A percentile compares a stretch with the other conserved stretches of the same genome.
Conservation (phyloP, 768 basidiomycete genomes). For the Boletus speciosus region DNA sequence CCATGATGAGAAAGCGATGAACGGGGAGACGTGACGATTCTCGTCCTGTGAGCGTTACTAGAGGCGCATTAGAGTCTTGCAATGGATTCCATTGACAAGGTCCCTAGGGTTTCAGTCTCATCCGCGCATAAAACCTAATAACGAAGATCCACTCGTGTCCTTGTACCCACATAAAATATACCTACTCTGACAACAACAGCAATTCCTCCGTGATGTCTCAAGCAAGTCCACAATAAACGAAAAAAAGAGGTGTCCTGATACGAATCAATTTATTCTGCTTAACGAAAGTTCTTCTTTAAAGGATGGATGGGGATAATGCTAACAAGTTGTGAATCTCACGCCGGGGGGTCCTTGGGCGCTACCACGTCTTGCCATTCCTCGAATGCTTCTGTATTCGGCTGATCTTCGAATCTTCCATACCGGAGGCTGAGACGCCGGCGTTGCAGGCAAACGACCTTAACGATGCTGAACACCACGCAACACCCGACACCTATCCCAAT, state of each 20-base stretch:
- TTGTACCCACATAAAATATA: background rate
- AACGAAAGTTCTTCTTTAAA: background rate
- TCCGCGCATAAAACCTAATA: no score
- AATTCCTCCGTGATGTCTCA: background rate
- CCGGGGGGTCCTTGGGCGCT: constrained; percentile 12
- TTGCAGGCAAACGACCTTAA: constrained; percentile 39
- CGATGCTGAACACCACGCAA: constrained; percentile 48
- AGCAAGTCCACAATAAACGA: background rate
- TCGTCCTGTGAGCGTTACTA: no score
- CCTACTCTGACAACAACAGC: background rate
- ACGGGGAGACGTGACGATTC: background rate
- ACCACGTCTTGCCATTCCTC: constrained; percentile 49
- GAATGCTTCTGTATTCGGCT: constrained; percentile 20
- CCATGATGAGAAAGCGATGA: background rate
- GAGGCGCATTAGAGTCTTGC: background rate
- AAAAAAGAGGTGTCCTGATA: background rate
- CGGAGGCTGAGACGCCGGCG: constrained; percentile 34
- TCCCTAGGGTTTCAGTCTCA: background rate
- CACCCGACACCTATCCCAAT: constrained; percentile 54
- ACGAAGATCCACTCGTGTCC: background rate
- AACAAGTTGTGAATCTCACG: background rate
- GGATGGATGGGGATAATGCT: background rate
- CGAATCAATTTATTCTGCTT: background rate
- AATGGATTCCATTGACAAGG: no score
- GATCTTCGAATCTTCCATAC: constrained; percentile 6